Conservation (phyloP, 2,329 filamentous ascomycete genomes). For the Penicillium rolfsii region DNA sequence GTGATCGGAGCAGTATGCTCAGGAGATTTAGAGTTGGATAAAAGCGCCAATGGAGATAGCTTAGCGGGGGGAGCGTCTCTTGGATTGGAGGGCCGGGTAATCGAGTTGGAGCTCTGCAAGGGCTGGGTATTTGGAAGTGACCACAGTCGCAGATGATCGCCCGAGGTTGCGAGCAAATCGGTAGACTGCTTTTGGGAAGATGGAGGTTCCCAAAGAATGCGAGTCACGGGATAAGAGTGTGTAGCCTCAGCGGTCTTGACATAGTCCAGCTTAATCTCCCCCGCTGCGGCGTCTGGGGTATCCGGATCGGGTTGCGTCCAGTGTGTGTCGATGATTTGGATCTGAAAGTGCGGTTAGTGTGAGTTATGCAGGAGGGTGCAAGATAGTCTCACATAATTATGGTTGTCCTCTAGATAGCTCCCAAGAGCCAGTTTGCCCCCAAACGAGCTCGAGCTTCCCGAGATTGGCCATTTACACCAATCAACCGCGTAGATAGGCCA, state of each 20-base stretch:
- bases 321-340: conserved; percentile 94
- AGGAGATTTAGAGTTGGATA: conserved; percentile 97
- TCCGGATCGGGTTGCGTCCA: conserved; percentile 70
- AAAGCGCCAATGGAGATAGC: conserved; percentile 84
- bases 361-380: conserved; percentile 21
- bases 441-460: conserved; percentile 61
- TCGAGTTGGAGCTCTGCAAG: conserved; percentile 66
- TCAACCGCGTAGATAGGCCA: conserved; percentile 97
- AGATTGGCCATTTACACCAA: conserved; percentile 97
- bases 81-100: conserved; percentile 67
- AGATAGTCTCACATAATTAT: conserved; percentile 75
- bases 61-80: conserved; percentile 70
- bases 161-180: conserved; percentile 90
- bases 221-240: conserved; percentile 95
- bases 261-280: conserved; percentile 71
- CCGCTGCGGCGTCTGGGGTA: conserved; percentile 71
- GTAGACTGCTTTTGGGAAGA: conserved; percentile 94
- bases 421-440: conserved; percentile 93
- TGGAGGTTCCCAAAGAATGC: conserved; percentile 93
- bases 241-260: conserved; percentile 93
- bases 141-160: conserved; percentile 92
- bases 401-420: conserved; percentile 95
- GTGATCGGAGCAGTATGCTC: conserved; percentile 97
- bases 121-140: conserved; percentile 73
- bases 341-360: conserved; percentile 58